phyloP scores from a whole-genome alignment of 306 rosid genomes.

The Arachis stenosperma region DNA sequence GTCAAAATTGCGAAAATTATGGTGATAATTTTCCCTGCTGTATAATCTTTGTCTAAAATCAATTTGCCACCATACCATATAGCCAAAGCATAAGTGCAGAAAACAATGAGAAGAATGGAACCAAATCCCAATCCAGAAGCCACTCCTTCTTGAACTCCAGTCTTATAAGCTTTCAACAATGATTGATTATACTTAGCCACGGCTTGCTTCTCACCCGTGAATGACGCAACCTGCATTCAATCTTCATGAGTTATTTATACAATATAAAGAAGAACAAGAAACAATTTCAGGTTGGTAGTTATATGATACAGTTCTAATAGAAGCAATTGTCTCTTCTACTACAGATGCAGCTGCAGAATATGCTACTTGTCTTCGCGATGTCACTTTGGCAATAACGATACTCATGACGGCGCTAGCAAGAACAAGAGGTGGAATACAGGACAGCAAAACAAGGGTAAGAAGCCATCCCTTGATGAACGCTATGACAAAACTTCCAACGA shows the following conservation, averaged over 20 bases:
- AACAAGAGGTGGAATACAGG: conserved; percentile 58
- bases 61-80: conserved; percentile 67
- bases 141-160: conserved; percentile 58
- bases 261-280: not conserved
- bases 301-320: conserved; percentile 59
- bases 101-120: conserved; percentile 34
- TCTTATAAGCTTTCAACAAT: conserved; percentile 52
- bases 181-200: conserved; percentile 54
- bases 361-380: conserved; percentile 57
- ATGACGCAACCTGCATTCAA: conserved; percentile 61
- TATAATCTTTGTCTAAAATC: conserved; percentile 62
- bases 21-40: conserved; percentile 61
- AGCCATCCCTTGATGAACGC: conserved; percentile 42
- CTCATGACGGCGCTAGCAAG: conserved; percentile 53
- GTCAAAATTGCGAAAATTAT: conserved; percentile 54
- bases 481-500: not conserved
- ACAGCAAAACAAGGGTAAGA: conserved; percentile 61
- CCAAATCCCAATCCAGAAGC: conserved; percentile 63
- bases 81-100: conserved; percentile 57
- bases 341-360: conserved; percentile 59
- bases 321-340: conserved; percentile 63
- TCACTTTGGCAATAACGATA: conserved; percentile 42
- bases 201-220: conserved; percentile 73
- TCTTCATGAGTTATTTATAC: not conserved
- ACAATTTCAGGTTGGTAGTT: not conserved